Evolutionary conservation across 148 eudicot genomes (phyloP).

Genomic region (Vaccinium macrocarpon): DNA sequence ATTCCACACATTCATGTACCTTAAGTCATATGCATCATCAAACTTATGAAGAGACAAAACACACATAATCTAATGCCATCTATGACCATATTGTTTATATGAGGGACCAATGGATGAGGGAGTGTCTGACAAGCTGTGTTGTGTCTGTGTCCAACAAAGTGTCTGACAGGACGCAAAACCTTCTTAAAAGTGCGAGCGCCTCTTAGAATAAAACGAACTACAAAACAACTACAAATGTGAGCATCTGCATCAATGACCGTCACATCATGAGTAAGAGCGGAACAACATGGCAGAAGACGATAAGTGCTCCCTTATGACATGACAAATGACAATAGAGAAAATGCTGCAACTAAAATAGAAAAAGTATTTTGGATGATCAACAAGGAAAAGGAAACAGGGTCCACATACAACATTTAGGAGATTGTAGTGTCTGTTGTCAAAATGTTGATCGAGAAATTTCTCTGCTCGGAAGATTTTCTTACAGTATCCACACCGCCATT

Average conservation of each 20-base stretch:
- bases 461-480: constrained; percentile 77
- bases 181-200: background rate
- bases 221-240: background rate
- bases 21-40: background rate
- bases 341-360: background rate
- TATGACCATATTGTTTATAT: background rate
- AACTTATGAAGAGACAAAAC: background rate
- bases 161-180: background rate
- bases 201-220: background rate
- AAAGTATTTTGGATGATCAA: background rate
- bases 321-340: background rate
- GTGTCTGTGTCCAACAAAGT: background rate
- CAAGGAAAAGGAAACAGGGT: background rate
- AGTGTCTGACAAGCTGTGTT: background rate
- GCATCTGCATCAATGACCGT: background rate
- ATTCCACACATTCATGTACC: background rate
- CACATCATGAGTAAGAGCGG: background rate
- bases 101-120: background rate
- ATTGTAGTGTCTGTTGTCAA: constrained; percentile 70
- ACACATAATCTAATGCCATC: background rate
- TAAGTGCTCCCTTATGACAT: background rate
- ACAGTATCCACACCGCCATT: constrained; percentile 95
- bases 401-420: constrained; percentile 76
- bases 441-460: constrained; percentile 74
- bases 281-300: background rate